phyloP scores from a whole-genome alignment of 169 alveolate species.

The Cryptosporidium canis region DNA sequence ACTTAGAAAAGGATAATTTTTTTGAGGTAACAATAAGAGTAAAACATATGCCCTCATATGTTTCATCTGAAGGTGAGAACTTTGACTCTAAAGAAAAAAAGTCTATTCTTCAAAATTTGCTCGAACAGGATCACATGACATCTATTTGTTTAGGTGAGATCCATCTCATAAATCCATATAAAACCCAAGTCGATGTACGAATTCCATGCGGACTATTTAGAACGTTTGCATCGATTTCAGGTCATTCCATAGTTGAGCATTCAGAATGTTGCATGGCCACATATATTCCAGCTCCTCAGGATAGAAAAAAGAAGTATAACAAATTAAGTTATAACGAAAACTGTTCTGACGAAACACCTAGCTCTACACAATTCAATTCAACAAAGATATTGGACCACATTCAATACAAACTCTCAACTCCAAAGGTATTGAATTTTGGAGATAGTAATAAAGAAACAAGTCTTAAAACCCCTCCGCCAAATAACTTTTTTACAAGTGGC shows the following conservation, averaged over 20 bases:
- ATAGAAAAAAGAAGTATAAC: background rate
- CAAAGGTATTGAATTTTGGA: background rate
- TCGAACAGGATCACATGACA: background rate
- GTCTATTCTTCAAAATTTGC: background rate
- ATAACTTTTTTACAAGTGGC: conserved; percentile 5
- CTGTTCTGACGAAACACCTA: background rate
- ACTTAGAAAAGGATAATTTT: conserved; percentile 4
- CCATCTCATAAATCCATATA: conserved; percentile 45
- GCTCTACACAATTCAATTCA: background rate
- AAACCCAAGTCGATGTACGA: conserved; percentile 13
- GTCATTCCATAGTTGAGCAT: background rate
- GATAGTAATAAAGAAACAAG: background rate
- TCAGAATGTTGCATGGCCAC: conserved; percentile 6
- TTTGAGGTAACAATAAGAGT: conserved; percentile 51
- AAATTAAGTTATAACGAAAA: conserved; percentile 6
- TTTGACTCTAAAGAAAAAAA: background rate
- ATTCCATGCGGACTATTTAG: conserved; percentile 57
- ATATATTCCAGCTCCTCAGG: conserved; percentile 21
- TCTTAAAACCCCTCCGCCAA: conserved; percentile 56
- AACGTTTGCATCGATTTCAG: conserved; percentile 31
- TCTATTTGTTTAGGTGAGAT: conserved; percentile 48
- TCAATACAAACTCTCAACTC: background rate
- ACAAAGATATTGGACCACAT: background rate
- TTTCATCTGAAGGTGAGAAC: conserved; percentile 61
- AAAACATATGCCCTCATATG: conserved; percentile 62